phyloP scores from a whole-genome alignment of 495 filamentous ascomycete genomes.

The Neurospora cerealis region DNA sequence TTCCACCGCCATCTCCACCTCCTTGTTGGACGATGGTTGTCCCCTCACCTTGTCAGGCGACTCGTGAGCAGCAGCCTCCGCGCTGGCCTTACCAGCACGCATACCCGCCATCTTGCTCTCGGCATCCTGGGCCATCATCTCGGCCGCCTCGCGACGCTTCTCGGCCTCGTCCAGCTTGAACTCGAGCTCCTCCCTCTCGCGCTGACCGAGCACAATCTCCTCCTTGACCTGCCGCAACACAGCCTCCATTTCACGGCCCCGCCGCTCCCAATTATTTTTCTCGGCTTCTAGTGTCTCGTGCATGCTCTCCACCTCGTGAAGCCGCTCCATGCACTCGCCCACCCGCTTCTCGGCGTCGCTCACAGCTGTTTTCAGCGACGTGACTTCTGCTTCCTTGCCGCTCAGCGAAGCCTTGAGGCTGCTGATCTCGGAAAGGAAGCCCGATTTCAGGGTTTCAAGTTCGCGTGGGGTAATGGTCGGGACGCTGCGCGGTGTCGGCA shows the following conservation, averaged over 20 bases:
- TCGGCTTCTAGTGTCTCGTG: conserved; percentile 67
- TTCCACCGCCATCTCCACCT: conserved; percentile 83
- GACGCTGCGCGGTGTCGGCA: conserved; percentile 82
- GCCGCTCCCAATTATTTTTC: conserved; percentile 70
- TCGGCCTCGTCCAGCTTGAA: conserved; percentile 66
- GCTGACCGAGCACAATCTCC: conserved; percentile 66
- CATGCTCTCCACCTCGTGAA: conserved; percentile 59
- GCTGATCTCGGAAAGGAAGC: conserved; percentile 80
- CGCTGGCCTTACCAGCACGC: conserved; percentile 40
- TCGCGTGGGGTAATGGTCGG: conserved; percentile 87
- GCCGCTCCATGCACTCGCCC: conserved; percentile 68
- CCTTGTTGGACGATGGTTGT: conserved; percentile 24
- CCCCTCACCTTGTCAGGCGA: not conserved
- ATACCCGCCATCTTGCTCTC: conserved; percentile 64
- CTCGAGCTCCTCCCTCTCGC: conserved; percentile 62
- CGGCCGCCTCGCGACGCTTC: conserved; percentile 52
- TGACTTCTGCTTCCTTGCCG: conserved; percentile 84
- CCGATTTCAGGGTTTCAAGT: conserved; percentile 81
- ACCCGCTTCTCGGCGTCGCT: conserved; percentile 85
- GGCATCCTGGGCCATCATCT: conserved; percentile 57
- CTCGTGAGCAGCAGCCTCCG: conserved; percentile 20
- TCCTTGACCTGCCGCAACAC: conserved; percentile 69
- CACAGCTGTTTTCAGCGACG: conserved; percentile 74
- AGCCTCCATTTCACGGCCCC: conserved; percentile 73
- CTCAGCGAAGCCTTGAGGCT: conserved; percentile 79